A percentile compares a stretch with the other conserved stretches of the same genome.
Conservation (phyloP, 305 asterid genomes). For the Ajuga reptans region DNA sequence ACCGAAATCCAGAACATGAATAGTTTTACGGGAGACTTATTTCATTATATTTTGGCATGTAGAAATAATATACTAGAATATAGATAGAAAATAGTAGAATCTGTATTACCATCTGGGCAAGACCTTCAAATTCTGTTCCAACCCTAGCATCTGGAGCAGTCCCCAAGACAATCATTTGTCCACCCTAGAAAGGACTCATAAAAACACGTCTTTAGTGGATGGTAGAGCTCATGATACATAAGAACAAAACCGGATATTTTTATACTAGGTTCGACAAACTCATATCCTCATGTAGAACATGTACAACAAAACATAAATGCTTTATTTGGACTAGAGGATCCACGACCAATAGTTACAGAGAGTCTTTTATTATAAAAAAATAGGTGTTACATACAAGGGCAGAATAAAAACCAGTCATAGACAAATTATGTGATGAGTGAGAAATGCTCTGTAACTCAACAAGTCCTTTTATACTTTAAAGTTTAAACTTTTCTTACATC, state of each 20-base stretch:
- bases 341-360: not conserved
- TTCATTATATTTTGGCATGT: not conserved
- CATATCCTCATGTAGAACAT: not conserved
- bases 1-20: not conserved
- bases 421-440: no score
- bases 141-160: slow-evolving; percentile 81
- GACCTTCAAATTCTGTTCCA: slow-evolving; percentile 64
- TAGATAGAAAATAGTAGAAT: slow-evolving; percentile 9
- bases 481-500: not conserved
- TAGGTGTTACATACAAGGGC: not conserved
- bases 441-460: no score
- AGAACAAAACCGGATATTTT: not conserved
- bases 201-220: not conserved
- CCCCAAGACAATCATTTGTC: slow-evolving; percentile 74
- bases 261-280: not conserved
- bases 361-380: not conserved
- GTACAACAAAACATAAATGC: not conserved
- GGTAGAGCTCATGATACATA: not conserved
- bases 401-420: not conserved
- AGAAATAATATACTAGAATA: not conserved
- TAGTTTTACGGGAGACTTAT: not conserved
- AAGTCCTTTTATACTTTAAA: not conserved
- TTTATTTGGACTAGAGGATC: no score
- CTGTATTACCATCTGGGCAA: slow-evolving; percentile 60
- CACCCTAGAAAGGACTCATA: slow-evolving; percentile 47